Base-by-base conservation (phyloP, 2,329 filamentous ascomycete species). In the Fusarium udum region DNA sequence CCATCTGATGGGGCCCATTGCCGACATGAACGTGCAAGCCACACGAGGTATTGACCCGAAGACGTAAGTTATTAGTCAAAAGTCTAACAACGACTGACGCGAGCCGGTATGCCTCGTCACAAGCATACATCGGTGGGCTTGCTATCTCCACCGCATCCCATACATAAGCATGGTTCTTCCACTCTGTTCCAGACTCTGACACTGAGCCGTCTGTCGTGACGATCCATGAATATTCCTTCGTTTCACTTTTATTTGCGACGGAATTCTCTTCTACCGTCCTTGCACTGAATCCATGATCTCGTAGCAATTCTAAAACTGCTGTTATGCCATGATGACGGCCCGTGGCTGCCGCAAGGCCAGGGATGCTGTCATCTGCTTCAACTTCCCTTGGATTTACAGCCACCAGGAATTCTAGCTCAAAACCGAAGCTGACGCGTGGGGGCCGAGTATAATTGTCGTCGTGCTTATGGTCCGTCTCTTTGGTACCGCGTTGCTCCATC, bases 11-110 rank as follows among this genome's bases (percentile, higher is more conserved):
- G 20, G 39, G 61, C 1, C 83, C 83, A 53, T 80, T 80, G 10
- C 81, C 82, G 8, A 84, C 73, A 53, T 84, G 81, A 20, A 84
- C 80, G 56, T 83, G 81, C 26, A 84, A 73, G 14, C 81, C 82
- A 34, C 80, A 81, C 3, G 75, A 71, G 0, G 68, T 37, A 60
- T 84, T 84, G 18, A 83, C 73, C 4, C 81, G 77, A 22, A 80
- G 60, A 22, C 81, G 77, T 49, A 80, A 79, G 2, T 68, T 74
- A 11, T 68, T 73, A 4, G 78, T 82, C 11, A 84, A 58, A 9
- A 82, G 43, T 34, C 80, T 77, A 13, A 84, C 70, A 7, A 82
- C 78, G 7, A 78, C 74, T 28, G 71, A 62, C 12, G 83, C 64
- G 62, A 82, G 76, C 13, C 75, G 64, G 26, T 78, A 79, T 16